These are phyloP conservation scores for Coemansia sp. DNA, from an alignment of 192 early-diverging fungal species.

Conservation along the genomic window DNA sequence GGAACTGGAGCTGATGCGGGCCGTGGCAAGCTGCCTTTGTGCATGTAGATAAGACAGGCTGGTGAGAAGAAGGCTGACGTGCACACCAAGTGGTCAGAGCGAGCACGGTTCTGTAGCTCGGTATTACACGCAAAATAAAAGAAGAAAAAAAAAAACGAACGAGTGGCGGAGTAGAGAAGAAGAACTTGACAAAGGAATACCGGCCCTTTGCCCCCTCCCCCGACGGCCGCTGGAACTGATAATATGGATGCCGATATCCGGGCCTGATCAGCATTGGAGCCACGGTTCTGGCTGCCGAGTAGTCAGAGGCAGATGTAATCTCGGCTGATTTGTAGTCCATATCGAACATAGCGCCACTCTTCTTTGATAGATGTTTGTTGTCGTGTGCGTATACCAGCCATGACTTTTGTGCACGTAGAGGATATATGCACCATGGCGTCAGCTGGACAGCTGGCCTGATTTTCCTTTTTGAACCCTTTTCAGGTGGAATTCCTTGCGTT, in stretches of 20 bases:
- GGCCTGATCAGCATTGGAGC: constrained; percentile 2
- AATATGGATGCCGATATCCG: background rate
- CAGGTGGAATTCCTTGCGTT: background rate
- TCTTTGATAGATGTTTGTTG: background rate
- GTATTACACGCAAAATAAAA: background rate
- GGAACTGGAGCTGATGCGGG: constrained; percentile 3
- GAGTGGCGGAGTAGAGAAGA: constrained; percentile 9
- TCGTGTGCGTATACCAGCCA: background rate
- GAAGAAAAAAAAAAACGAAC: background rate
- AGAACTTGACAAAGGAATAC: background rate
- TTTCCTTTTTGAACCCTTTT: background rate
- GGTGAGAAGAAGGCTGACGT: background rate
- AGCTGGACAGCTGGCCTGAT: background rate
- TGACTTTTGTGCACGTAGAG: background rate
- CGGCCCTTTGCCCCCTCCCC: background rate
- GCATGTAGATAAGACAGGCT: background rate
- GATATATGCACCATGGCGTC: constrained; percentile 4
- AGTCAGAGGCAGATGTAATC: background rate
- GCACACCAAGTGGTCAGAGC: background rate
- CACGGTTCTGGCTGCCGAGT: background rate
- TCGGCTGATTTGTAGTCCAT: background rate
- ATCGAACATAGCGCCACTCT: background rate
- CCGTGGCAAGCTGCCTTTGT: background rate
- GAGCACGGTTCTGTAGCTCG: background rate
- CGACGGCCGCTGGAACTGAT: constrained; percentile 1